Evolutionary conservation across 805 yeast genomes (phyloP).

Genomic region (Maudiozyma serrabonitensis): DNA sequence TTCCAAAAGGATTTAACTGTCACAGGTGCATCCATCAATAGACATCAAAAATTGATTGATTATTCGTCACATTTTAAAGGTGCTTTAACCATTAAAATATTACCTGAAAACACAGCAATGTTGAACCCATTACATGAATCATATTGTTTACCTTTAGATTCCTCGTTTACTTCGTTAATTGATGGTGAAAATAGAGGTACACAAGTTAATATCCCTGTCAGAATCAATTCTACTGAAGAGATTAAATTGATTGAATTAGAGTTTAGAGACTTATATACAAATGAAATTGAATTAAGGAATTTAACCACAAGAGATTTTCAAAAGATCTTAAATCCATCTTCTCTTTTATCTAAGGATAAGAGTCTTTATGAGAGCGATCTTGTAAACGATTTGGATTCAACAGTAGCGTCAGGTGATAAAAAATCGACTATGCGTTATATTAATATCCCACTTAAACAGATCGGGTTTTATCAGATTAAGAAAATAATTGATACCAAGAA

Average conservation of each 20-base stretch:
- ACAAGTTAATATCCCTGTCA: constrained; percentile 46
- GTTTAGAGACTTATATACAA: constrained; percentile 46
- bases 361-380: constrained; percentile 7
- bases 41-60: constrained; percentile 16
- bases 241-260: constrained; percentile 59
- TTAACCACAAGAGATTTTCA: constrained; percentile 50
- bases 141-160: constrained; percentile 45
- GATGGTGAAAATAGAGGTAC: neutral
- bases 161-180: constrained; percentile 11
- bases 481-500: constrained; percentile 60
- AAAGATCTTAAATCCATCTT: constrained; percentile 21
- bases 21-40: constrained; percentile 36
- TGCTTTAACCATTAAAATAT: constrained; percentile 69
- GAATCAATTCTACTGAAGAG: constrained; percentile 69
- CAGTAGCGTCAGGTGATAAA: neutral
- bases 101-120: constrained; percentile 85
- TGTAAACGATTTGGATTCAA: too few species aligned
- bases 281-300: constrained; percentile 38
- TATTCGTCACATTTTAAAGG: constrained; percentile 62
- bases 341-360: constrained; percentile 14
- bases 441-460: constrained; percentile 51
- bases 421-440: constrained; percentile 39
- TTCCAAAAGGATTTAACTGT: constrained; percentile 43
- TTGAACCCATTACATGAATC: constrained; percentile 65
- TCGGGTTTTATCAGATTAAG: constrained; percentile 70